A percentile compares a stretch with the other conserved stretches of the same genome.
Conservation (phyloP, 495 filamentous ascomycete species). For the Penicillium antarcticum region DNA sequence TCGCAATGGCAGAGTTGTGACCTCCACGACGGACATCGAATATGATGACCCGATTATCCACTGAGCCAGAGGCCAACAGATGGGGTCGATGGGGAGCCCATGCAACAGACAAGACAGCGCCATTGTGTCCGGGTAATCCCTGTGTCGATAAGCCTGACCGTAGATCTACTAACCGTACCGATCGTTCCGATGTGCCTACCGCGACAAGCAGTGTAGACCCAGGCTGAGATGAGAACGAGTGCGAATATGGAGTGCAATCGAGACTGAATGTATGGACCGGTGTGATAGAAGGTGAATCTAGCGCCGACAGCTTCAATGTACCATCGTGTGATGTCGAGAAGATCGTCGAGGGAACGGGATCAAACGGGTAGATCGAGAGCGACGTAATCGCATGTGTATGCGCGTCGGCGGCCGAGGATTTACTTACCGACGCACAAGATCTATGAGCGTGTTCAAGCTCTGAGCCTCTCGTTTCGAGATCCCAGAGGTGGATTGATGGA, state of each 20-base stretch:
- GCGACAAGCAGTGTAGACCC: conserved; percentile 70
- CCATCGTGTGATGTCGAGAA: conserved; percentile 81
- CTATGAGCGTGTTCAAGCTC: conserved; percentile 46
- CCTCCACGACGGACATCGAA: conserved; percentile 82
- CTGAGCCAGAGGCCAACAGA: conserved; percentile 72
- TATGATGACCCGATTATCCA: conserved; percentile 73
- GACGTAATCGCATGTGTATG: conserved; percentile 82
- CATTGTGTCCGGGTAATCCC: conserved; percentile 69
- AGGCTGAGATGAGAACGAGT: conserved; percentile 71
- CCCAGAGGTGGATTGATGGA: conserved; percentile 76
- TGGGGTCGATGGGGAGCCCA: conserved; percentile 80
- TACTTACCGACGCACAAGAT: conserved; percentile 45
- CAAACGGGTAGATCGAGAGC: conserved; percentile 85
- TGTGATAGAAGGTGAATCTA: conserved; percentile 49
- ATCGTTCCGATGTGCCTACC: conserved; percentile 75
- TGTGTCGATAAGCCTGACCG: conserved; percentile 74
- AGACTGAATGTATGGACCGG: conserved; percentile 64
- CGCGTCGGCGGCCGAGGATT: conserved; percentile 40
- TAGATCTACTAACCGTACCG: conserved; percentile 78
- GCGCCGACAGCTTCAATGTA: conserved; percentile 74
- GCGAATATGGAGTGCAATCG: conserved; percentile 67
- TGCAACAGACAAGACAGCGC: conserved; percentile 65
- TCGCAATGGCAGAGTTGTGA: conserved; percentile 57
- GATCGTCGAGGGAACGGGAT: conserved; percentile 65
- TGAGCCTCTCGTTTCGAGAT: conserved; percentile 58